Conservation (phyloP, 768 basidiomycete genomes). For the Pholiota microspora region DNA sequence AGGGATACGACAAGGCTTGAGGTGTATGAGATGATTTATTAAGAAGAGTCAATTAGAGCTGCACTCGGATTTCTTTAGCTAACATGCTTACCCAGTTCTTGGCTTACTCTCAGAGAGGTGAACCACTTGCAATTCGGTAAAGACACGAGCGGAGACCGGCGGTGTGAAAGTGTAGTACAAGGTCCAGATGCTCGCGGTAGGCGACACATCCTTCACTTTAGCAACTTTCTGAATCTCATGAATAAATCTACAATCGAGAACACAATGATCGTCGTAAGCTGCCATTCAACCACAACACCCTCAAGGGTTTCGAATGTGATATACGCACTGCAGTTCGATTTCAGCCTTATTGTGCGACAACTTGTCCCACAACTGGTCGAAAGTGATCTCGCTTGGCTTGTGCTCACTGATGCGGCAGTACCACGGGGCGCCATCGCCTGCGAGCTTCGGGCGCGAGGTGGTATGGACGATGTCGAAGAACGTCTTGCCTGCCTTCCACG, state of each 20-base stretch:
- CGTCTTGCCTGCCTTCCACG: constrained; percentile 71
- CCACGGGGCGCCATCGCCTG: constrained; percentile 62
- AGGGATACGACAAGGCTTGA: constrained; percentile 62
- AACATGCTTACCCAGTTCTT: constrained; percentile 54
- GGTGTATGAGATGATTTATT: no score
- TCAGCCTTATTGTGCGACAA: constrained; percentile 63
- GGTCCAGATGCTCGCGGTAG: constrained; percentile 67
- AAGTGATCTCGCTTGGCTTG: constrained; percentile 60
- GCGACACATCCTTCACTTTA: constrained; percentile 60
- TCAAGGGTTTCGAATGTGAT: background rate
- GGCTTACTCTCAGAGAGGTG: constrained; percentile 48
- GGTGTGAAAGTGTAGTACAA: constrained; percentile 71
- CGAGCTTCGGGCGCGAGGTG: constrained; percentile 46
- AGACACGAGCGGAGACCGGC: constrained; percentile 70
- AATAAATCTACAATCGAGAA: constrained; percentile 53
- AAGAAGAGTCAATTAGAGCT: no score
- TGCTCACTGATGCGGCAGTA: constrained; percentile 69
- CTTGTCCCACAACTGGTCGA: constrained; percentile 72
- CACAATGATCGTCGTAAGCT: background rate
- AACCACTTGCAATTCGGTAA: constrained; percentile 70
- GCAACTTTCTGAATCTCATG: constrained; percentile 61
- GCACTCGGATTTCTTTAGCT: no score
- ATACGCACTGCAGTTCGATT: constrained; percentile 64
- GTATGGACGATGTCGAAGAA: constrained; percentile 56
- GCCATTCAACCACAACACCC: background rate